These are phyloP conservation scores for Populus alba DNA, from an alignment of 345 rosid species.

Conservation along the genomic window DNA sequence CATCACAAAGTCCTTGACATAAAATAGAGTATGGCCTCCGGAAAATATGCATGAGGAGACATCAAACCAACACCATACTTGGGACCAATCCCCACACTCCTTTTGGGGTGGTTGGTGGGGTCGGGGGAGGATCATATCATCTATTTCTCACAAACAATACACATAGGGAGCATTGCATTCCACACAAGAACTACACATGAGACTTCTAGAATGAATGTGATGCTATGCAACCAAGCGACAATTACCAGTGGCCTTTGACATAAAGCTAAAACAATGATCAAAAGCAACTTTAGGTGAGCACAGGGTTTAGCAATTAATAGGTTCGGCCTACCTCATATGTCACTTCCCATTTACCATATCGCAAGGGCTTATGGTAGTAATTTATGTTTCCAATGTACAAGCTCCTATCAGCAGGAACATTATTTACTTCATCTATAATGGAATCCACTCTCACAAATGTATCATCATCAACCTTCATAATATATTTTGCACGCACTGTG, in stretches of 20 bases:
- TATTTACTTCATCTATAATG: conserved; percentile 58
- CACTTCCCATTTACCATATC: conserved; percentile 96
- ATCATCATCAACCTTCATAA: conserved; percentile 94
- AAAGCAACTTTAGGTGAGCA: neutral
- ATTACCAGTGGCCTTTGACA: neutral
- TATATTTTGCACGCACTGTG: conserved; percentile 55
- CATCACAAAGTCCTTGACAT: neutral
- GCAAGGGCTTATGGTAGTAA: conserved; percentile 81
- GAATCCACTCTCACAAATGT: conserved; percentile 82
- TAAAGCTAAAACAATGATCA: neutral
- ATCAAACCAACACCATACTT: neutral
- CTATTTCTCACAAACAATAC: neutral
- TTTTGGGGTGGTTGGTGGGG: neutral
- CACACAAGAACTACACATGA: neutral
- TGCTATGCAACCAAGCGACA: neutral
- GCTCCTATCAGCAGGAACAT: conserved; percentile 57
- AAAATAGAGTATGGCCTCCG: neutral
- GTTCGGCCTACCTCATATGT: conserved; percentile 68
- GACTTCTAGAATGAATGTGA: neutral
- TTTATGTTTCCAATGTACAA: conserved; percentile 84
- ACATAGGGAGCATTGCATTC: neutral
- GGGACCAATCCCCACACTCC: neutral
- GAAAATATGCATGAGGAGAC: neutral
- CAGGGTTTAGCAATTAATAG: neutral
- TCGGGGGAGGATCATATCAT: neutral